These are phyloP conservation scores for Helotiales sp. DNA, from an alignment of 2,329 filamentous ascomycete species.

Conservation along the genomic window DNA sequence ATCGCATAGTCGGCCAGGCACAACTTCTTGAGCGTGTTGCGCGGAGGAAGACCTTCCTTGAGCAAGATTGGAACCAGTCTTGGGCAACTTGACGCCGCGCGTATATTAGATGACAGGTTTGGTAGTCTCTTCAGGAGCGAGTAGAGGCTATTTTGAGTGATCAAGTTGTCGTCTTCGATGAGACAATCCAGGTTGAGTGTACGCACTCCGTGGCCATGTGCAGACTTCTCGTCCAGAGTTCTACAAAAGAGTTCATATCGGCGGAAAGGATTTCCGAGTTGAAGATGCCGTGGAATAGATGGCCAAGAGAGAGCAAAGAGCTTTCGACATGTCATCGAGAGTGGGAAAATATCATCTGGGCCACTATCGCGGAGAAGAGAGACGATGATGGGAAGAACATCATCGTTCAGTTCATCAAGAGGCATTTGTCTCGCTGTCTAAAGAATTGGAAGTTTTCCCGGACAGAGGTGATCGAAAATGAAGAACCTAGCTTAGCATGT, in stretches of 20 bases:
- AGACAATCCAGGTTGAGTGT: not conserved
- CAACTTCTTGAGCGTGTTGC: not conserved
- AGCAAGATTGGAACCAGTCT: not conserved
- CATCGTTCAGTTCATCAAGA: not conserved
- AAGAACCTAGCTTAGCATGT: too few species aligned
- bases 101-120: not conserved
- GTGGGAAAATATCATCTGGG: not conserved
- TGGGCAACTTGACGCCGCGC: not conserved
- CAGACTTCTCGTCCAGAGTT: not conserved
- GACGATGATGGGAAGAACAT: not conserved
- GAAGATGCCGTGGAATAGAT: not conserved
- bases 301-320: not conserved
- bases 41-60: not conserved
- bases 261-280: not conserved
- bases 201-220: not conserved
- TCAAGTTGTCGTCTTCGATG: too few species aligned
- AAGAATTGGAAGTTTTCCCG: too few species aligned
- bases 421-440: too few species aligned
- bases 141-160: too few species aligned
- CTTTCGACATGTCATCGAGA: not conserved
- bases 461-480: too few species aligned
- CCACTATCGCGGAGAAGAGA: not conserved
- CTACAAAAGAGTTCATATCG: not conserved
- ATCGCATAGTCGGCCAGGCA: too few species aligned
- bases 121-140: not conserved